Evolutionary conservation across 1,139 yeast genomes (phyloP).

Genomic region (Blastobotrys elegans): DNA sequence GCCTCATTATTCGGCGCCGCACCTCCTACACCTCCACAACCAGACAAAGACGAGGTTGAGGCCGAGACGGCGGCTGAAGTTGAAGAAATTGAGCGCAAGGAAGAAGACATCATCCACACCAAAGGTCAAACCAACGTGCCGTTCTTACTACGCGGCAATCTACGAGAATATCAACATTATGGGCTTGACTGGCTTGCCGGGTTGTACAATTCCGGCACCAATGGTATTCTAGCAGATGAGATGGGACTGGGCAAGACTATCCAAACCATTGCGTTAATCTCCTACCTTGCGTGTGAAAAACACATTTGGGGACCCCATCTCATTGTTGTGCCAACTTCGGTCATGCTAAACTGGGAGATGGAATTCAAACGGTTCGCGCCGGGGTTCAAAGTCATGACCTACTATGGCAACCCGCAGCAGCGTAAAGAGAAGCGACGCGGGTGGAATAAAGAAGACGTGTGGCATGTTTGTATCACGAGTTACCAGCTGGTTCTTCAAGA

Average conservation of each 20-base stretch:
- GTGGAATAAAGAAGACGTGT: constrained; percentile 94
- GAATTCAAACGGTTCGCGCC: constrained; percentile 98
- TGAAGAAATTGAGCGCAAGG: constrained; percentile 4
- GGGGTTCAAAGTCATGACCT: constrained; percentile 91
- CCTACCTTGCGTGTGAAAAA: constrained; percentile 89
- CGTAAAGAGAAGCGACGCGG: constrained; percentile 94
- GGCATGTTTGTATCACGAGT: constrained; percentile 95
- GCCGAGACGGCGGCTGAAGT: constrained; percentile 16
- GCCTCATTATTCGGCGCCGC: constrained; percentile 16
- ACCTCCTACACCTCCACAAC: constrained; percentile 16
- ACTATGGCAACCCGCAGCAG: constrained; percentile 97
- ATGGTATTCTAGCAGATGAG: constrained; percentile 97
- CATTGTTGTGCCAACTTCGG: constrained; percentile 96
- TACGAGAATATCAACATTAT: constrained; percentile 90
- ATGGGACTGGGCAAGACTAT: constrained; percentile 99
- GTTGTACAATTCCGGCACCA: constrained; percentile 83
- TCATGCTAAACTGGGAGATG: constrained; percentile 99
- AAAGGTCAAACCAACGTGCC: constrained; percentile 31
- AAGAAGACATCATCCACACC: constrained; percentile 5
- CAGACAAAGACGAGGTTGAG: neutral
- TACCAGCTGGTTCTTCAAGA: constrained; percentile 96
- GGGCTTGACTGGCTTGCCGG: constrained; percentile 98
- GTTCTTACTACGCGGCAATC: constrained; percentile 63
- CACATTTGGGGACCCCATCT: constrained; percentile 98
- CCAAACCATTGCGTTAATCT: constrained; percentile 82